Evolutionary conservation across 148 eudicot genomes (phyloP).

Genomic region (Fagopyrum tataricum): DNA sequence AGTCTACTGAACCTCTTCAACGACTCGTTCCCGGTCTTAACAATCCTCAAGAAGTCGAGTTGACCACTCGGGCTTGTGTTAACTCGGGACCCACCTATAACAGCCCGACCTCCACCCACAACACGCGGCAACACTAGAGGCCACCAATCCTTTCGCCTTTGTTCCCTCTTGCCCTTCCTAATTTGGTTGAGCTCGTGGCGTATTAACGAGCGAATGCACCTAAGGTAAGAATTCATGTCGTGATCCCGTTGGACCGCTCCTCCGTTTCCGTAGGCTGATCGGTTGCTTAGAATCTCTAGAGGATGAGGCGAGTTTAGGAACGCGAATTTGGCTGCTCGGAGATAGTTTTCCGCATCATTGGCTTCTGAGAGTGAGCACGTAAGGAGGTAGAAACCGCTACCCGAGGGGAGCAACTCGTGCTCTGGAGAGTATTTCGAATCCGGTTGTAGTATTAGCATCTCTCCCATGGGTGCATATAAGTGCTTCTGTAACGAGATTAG

Average conservation of each 20-base stretch:
- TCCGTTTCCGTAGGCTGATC: constrained; percentile 71
- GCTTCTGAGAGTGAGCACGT: constrained; percentile 32
- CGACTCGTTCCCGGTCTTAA: constrained; percentile 51
- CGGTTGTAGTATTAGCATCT: constrained; percentile 83
- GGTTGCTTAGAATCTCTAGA: constrained; percentile 85
- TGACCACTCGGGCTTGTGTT: constrained; percentile 22
- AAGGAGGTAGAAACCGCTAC: constrained; percentile 70
- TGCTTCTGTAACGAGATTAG: constrained; percentile 41
- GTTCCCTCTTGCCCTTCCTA: constrained; percentile 48
- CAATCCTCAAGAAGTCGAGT: constrained; percentile 42
- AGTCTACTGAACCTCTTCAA: constrained; percentile 61
- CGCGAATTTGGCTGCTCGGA: constrained; percentile 52
- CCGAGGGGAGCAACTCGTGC: constrained; percentile 82
- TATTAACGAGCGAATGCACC: constrained; percentile 50
- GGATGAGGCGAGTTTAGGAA: constrained; percentile 91
- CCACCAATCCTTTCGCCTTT: constrained; percentile 67
- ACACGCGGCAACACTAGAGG: constrained; percentile 41
- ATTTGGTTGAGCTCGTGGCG: constrained; percentile 58
- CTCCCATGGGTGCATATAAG: constrained; percentile 90
- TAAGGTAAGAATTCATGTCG: constrained; percentile 74
- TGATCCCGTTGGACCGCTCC: constrained; percentile 83
- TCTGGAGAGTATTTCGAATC: constrained; percentile 72
- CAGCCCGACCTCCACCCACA: constrained; percentile 20
- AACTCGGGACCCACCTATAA: constrained; percentile 24
- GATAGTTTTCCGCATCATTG: constrained; percentile 46